These are phyloP conservation scores for Saccharomycopsis malanga DNA, from an alignment of 805 yeast species.

Conservation along the genomic window DNA sequence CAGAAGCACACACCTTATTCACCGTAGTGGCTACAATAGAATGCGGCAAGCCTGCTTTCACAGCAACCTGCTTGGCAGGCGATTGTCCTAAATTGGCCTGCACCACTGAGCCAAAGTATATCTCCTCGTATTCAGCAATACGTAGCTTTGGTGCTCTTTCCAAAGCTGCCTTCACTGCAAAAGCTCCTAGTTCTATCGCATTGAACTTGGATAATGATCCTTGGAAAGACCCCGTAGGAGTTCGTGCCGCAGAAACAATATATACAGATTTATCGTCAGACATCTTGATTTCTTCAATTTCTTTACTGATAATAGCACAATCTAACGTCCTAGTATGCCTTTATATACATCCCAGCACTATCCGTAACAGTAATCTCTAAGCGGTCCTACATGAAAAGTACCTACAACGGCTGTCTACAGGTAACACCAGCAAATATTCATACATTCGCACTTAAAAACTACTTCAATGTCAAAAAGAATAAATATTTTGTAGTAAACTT, in stretches of 20 bases:
- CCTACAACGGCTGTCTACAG: too few relatives aligned
- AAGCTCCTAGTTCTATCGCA: constrained; percentile 82
- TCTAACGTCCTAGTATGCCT: too few relatives aligned
- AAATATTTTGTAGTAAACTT: too few relatives aligned
- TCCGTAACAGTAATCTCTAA: too few relatives aligned
- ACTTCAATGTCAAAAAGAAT: not conserved
- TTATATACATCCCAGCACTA: too few relatives aligned
- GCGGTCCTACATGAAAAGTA: too few relatives aligned
- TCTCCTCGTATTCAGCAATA: constrained; percentile 75
- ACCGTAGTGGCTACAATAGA: constrained; percentile 80
- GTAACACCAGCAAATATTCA: too few relatives aligned
- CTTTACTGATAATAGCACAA: too few relatives aligned
- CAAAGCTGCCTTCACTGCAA: constrained; percentile 83
- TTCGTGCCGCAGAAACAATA: constrained; percentile 85
- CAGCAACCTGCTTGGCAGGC: constrained; percentile 96
- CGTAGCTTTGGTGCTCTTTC: constrained; percentile 73
- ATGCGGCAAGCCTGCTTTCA: constrained; percentile 83
- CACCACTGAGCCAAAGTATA: constrained; percentile 85
- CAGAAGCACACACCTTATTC: constrained; percentile 97
- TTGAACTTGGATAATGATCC: constrained; percentile 70
- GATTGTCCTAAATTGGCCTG: constrained; percentile 94
- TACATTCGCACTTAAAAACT: too few relatives aligned
- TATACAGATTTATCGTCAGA: constrained; percentile 43
- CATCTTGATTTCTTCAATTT: not conserved
- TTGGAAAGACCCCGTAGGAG: constrained; percentile 97